Conservation (phyloP, 1,139 yeast species). For the Saccharomycopsis hybrid region DNA sequence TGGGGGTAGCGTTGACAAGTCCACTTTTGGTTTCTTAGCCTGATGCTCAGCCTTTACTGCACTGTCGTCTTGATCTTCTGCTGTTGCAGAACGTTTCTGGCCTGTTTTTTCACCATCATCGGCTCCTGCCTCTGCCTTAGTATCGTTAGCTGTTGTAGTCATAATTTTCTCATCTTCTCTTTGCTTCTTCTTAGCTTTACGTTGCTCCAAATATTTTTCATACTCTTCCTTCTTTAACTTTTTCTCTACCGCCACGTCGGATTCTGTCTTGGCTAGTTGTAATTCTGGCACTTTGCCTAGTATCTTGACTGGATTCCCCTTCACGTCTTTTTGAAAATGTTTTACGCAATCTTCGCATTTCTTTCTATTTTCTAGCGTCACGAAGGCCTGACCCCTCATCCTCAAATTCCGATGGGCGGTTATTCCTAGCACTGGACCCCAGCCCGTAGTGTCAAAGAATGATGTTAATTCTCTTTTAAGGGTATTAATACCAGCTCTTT, state of each 20-base stretch:
- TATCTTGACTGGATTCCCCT: conserved; percentile 1
- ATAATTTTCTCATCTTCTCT: conserved; percentile 23
- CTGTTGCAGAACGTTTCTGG: background rate
- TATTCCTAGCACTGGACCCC: conserved; percentile 47
- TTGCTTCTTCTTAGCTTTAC: conserved; percentile 26
- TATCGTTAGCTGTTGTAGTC: too few relatives aligned
- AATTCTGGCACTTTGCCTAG: conserved; percentile 23
- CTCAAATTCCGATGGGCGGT: conserved; percentile 55
- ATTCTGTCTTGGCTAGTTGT: conserved; percentile 37
- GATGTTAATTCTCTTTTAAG: conserved; percentile 34
- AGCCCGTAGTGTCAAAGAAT: conserved; percentile 26
- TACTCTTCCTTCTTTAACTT: conserved; percentile 26
- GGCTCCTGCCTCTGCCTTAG: conserved; percentile 25
- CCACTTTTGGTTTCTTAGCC: conserved; percentile 26
- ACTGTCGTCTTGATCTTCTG: conserved; percentile 1
- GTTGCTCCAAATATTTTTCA: conserved; percentile 29
- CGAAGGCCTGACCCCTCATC: conserved; percentile 83
- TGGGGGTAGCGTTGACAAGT: conserved; percentile 47
- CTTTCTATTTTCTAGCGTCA: conserved; percentile 44
- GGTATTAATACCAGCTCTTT: conserved; percentile 50
- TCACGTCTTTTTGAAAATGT: background rate
- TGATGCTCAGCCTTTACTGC: conserved; percentile 21
- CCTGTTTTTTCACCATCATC: conserved; percentile 16
- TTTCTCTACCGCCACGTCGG: conserved; percentile 39
- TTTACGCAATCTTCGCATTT: conserved; percentile 9